These are phyloP conservation scores for Claviceps sp. DNA, from an alignment of 2,329 filamentous ascomycete genomes.

Conservation along the genomic window DNA sequence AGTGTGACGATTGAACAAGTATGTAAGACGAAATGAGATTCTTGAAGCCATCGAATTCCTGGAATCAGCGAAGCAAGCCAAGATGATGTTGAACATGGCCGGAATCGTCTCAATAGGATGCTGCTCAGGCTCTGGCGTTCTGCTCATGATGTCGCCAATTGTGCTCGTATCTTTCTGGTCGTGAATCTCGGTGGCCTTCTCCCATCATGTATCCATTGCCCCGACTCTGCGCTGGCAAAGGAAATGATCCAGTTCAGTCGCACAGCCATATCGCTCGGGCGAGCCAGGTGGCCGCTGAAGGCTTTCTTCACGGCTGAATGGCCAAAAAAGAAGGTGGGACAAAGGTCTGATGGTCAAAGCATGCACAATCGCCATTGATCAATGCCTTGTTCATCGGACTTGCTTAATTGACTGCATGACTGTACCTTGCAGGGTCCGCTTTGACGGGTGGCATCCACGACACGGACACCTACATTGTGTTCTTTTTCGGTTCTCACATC, in stretches of 20 bases:
- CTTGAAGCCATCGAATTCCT: too few relatives aligned
- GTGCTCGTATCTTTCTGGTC: background rate
- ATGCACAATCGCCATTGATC: background rate
- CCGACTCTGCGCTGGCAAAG: conserved; percentile 3
- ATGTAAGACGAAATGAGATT: too few relatives aligned
- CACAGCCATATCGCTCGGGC: conserved; percentile 1
- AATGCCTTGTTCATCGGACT: background rate
- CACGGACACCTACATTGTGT: background rate
- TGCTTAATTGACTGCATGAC: background rate
- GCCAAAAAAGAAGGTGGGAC: background rate
- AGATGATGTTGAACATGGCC: too few relatives aligned
- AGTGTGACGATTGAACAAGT: conserved; percentile 1
- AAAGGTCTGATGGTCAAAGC: background rate
- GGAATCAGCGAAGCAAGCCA: too few relatives aligned
- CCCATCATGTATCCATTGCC: conserved; percentile 1
- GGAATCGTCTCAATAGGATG: too few relatives aligned
- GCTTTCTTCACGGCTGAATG: background rate
- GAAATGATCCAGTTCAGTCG: background rate
- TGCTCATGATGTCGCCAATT: background rate
- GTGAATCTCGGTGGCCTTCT: background rate
- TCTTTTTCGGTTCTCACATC: background rate
- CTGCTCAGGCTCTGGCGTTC: too few relatives aligned
- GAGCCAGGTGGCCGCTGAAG: background rate
- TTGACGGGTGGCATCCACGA: background rate
- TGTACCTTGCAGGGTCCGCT: background rate